Evolutionary conservation across 1,139 yeast species (phyloP), one percentile per base, ranked within the genome.

Genomic region (Scheffersomyces insectosa): DNA sequence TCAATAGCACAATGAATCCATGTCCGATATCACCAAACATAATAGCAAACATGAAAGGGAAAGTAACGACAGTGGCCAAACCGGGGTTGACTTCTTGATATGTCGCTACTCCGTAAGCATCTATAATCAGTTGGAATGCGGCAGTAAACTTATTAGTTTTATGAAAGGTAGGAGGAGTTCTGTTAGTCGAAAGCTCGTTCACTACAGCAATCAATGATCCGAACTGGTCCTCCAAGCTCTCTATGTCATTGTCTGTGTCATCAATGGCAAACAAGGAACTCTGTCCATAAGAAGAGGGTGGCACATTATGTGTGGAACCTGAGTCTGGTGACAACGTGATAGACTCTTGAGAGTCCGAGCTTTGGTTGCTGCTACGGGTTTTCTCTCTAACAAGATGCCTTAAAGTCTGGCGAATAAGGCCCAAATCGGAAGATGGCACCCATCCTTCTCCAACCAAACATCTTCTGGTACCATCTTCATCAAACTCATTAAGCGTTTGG

Each of bases 371-470:
- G 11, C 12, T 35, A 8, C 36, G 43, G 5, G 68, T 57, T 46
- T 59, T 65, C 7, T 55, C 57, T 33, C 65, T 51, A 9, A 69
- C 56, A 38, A 69, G 53, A 28, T 49, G 54, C 36, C 51, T 59
- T 41, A 70, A 58, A 4, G 66, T 57, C 25, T 44, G 56, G 28
- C 66, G 62, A 20, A 67, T 55, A 38, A 41, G 38, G 36, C 40
- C 36, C 33, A 57, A 50, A 42, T 72, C 75, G 13, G 55, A 49
- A 28, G 52, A 56, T 1, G 96, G 96, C 31, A 90, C 78, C 99
- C 99, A 93, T 28, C 98, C 99, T 71, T 93, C 99, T n/a, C 96
- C 98, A 46, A 93, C 89, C 43, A 93, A 72, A 47, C 95, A 87
- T 56, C 93, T 80, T 65, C 98, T 79, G 32, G 89, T 82, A 45